A percentile compares a stretch with the other conserved stretches of the same genome.
phyloP scores from a whole-genome alignment of 805 yeast genomes.

The Metschnikowia orientalis region DNA sequence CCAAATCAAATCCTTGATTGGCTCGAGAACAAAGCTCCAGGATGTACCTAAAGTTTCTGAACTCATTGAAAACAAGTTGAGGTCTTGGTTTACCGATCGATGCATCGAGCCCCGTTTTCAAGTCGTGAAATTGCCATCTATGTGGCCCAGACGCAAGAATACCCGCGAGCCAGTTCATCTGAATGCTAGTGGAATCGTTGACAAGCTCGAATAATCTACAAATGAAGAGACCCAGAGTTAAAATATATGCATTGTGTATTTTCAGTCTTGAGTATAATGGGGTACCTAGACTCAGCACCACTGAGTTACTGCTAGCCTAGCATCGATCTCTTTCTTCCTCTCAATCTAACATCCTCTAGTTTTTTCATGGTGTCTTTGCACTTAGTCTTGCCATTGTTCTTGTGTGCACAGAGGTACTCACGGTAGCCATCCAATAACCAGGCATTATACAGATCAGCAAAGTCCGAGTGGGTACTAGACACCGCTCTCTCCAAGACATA shows the following conservation, averaged over 20 bases:
- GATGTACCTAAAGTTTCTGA: constrained; percentile 89
- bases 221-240: no score
- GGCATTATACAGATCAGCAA: constrained; percentile 55
- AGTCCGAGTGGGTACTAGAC: constrained; percentile 80
- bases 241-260: no score
- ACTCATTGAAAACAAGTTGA: constrained; percentile 72
- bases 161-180: constrained; percentile 31
- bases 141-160: constrained; percentile 65
- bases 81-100: constrained; percentile 87
- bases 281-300: no score
- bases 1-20: constrained; percentile 81
- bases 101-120: constrained; percentile 94
- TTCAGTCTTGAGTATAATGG: no score
- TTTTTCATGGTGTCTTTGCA: constrained; percentile 54
- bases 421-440: constrained; percentile 75
- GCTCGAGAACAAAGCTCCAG: constrained; percentile 87
- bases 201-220: constrained; percentile 14
- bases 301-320: no score
- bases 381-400: constrained; percentile 31
- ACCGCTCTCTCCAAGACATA: constrained; percentile 93
- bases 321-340: constrained; percentile 96
- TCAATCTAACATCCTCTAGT: constrained; percentile 76
- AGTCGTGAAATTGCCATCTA: constrained; percentile 73
- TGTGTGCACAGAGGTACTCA: constrained; percentile 20
- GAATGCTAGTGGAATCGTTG: constrained; percentile 18